Evolutionary conservation across 164 flowering plant genomes (phyloP).

Genomic region (Brasenia schreberi): DNA sequence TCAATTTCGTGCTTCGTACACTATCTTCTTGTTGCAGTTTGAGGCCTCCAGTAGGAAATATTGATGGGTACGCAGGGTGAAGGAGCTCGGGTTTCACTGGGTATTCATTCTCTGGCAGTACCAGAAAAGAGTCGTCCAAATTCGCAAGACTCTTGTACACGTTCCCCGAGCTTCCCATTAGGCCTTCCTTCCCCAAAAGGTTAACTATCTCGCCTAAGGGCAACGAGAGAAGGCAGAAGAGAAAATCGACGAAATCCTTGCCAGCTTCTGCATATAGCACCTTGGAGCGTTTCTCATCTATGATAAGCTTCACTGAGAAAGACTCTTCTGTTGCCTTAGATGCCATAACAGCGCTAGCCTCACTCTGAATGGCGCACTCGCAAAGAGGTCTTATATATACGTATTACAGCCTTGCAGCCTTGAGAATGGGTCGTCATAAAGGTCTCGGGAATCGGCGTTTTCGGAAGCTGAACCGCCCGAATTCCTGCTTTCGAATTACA

Average conservation of each 20-base stretch:
- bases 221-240: neutral
- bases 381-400: too few species aligned
- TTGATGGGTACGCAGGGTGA: neutral
- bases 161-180: neutral
- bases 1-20: too few species aligned
- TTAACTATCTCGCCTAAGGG: neutral
- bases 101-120: neutral
- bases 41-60: neutral
- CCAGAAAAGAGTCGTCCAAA: neutral
- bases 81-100: neutral
- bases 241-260: slow-evolving; percentile 4
- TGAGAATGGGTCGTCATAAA: too few species aligned
- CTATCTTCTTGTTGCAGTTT: too few species aligned
- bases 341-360: too few species aligned
- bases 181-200: neutral
- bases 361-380: too few species aligned
- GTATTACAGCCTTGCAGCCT: too few species aligned
- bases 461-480: too few species aligned
- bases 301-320: too few species aligned
- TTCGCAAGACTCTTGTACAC: slow-evolving; percentile 2
- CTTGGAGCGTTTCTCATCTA: neutral
- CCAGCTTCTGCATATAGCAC: slow-evolving; percentile 4
- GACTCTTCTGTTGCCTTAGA: too few species aligned
- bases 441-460: too few species aligned
- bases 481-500: too few species aligned